phyloP scores from a whole-genome alignment of 2,329 filamentous ascomycete genomes.

The Aspergillus sergii region DNA sequence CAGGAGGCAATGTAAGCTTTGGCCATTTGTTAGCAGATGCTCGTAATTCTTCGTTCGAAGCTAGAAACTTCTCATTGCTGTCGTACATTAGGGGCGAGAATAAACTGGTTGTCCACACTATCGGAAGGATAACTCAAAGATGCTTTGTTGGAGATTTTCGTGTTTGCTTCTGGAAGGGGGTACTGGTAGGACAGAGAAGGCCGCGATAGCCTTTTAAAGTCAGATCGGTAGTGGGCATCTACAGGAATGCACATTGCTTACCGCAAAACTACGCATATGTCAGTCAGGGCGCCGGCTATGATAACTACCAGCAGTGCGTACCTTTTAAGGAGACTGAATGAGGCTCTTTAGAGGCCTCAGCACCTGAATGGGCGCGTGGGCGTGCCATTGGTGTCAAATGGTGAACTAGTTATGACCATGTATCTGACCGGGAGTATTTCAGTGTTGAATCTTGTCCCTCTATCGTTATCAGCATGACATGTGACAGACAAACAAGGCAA shows the following conservation, averaged over 20 bases:
- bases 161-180: slow-evolving; percentile 48
- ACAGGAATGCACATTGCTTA: slow-evolving; percentile 26
- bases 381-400: slow-evolving; percentile 40
- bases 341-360: slow-evolving; percentile 65
- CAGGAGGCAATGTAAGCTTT: slow-evolving; percentile 77
- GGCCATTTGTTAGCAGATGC: slow-evolving; percentile 17
- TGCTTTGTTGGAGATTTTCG: slow-evolving; percentile 61
- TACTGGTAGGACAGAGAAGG: slow-evolving; percentile 54
- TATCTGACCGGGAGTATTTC: neutral
- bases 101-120: slow-evolving; percentile 53
- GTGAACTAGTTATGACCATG: neutral
- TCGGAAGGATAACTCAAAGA: slow-evolving; percentile 72
- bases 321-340: slow-evolving; percentile 78
- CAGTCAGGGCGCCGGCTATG: slow-evolving; percentile 19
- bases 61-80: neutral
- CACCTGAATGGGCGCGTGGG: slow-evolving; percentile 44
- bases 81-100: slow-evolving; percentile 57
- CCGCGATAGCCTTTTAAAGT: slow-evolving; percentile 69
- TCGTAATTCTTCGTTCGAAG: neutral
- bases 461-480: slow-evolving; percentile 17
- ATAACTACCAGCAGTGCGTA: slow-evolving; percentile 25
- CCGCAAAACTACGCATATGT: slow-evolving; percentile 39
- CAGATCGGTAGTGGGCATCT: slow-evolving; percentile 12
- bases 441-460: neutral
- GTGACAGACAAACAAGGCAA: slow-evolving; percentile 25